phyloP scores from a whole-genome alignment of 257 asterid genomes.

The Verbascum thapsus region DNA sequence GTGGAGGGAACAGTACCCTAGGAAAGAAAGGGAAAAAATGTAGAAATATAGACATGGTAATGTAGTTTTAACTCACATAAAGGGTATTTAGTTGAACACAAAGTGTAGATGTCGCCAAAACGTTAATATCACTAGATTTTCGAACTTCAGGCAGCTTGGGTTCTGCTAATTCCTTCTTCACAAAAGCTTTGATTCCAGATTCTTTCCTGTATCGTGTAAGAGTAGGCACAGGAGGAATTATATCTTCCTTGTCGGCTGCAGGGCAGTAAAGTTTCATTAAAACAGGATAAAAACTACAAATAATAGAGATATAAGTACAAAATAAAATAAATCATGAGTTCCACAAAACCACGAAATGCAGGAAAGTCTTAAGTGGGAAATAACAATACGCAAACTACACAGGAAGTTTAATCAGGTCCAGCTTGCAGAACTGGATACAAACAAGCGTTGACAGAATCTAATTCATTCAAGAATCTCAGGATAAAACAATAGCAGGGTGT shows the following conservation, averaged over 20 bases:
- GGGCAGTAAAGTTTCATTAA: slow-evolving; percentile 26
- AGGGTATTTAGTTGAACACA: slow-evolving; percentile 91
- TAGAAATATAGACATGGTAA: background rate
- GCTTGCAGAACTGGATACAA: slow-evolving; percentile 7
- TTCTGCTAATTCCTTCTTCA: slow-evolving; percentile 83
- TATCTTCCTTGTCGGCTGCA: slow-evolving; percentile 93
- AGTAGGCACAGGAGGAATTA: slow-evolving; percentile 85
- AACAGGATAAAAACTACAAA: slow-evolving; percentile 18
- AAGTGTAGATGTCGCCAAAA: slow-evolving; percentile 71
- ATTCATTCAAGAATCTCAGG: slow-evolving; percentile 17
- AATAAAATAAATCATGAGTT: slow-evolving; percentile 17
- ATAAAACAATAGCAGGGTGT: slow-evolving; percentile 4
- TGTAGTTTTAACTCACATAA: slow-evolving; percentile 67
- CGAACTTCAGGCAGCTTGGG: slow-evolving; percentile 70
- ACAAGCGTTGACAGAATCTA: slow-evolving; percentile 1
- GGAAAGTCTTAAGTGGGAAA: slow-evolving; percentile 12
- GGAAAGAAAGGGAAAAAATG: background rate
- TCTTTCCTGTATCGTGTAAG: slow-evolving; percentile 87
- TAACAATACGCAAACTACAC: background rate
- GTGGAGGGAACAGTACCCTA: background rate
- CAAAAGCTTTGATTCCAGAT: slow-evolving; percentile 83
- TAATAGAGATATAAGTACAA: slow-evolving; percentile 7
- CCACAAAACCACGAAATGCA: slow-evolving; percentile 20
- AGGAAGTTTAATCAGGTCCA: slow-evolving; percentile 19
- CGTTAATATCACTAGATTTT: slow-evolving; percentile 59